Evolutionary conservation across 192 early-diverging fungal genomes (phyloP).

Genomic region (Podila clonocystis): DNA sequence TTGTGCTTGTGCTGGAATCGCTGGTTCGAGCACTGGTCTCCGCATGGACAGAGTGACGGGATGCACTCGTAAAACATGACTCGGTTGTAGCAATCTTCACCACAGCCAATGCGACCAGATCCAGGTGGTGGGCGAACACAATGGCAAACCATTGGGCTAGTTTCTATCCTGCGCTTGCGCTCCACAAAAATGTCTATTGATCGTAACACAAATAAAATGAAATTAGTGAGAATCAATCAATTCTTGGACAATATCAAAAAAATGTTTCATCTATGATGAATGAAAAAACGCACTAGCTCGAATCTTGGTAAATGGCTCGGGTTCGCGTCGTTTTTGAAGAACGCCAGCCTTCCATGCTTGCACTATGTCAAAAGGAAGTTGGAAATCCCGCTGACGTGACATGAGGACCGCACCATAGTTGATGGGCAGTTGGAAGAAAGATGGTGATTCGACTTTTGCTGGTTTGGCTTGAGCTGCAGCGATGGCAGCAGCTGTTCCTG

Average conservation of each 20-base stretch:
- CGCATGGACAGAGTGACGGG: conserved; percentile 71
- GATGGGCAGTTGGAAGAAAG: conserved; percentile 65
- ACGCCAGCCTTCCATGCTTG: conserved; percentile 53
- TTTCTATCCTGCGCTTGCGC: conserved; percentile 66
- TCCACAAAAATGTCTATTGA: conserved; percentile 79
- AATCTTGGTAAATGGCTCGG: conserved; percentile 63
- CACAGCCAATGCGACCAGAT: conserved; percentile 67
- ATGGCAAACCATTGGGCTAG: conserved; percentile 64
- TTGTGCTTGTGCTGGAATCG: conserved; percentile 70
- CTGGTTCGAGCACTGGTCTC: conserved; percentile 78
- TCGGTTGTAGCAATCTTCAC: conserved; percentile 78
- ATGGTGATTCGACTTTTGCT: not conserved
- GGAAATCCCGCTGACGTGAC: conserved; percentile 66
- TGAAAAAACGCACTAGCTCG: conserved; percentile 57
- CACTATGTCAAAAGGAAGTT: conserved; percentile 72
- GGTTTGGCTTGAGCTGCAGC: not conserved
- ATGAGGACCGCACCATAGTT: conserved; percentile 69
- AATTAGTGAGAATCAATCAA: not conserved
- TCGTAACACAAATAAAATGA: not conserved
- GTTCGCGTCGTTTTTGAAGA: conserved; percentile 39
- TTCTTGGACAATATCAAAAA: not conserved
- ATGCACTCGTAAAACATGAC: conserved; percentile 83
- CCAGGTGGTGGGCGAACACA: conserved; percentile 65
- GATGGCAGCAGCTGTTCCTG: not conserved
- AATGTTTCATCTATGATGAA: not conserved